phyloP scores from a whole-genome alignment of 352 stramenopile species.

The Plasmopara viticola region DNA sequence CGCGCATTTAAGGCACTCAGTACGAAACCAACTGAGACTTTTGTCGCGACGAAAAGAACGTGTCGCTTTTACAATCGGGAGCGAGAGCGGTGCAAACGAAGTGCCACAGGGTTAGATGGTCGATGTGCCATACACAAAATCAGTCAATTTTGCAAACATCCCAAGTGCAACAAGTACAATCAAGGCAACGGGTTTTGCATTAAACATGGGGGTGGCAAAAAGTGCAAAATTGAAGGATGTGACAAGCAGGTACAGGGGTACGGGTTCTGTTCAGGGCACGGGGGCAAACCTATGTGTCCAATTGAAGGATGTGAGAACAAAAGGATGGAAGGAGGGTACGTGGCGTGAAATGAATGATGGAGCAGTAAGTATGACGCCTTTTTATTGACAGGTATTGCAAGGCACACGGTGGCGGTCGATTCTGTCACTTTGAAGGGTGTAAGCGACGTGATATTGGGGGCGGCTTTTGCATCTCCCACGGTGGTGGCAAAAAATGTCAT shows the following conservation, averaged over 20 bases:
- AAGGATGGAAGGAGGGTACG: slow-evolving; percentile 71
- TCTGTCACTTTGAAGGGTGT: slow-evolving; percentile 64
- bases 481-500: slow-evolving; percentile 81
- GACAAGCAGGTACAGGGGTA: slow-evolving; percentile 81
- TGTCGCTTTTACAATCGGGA: slow-evolving; percentile 75
- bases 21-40: slow-evolving; percentile 14
- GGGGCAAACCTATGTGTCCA: slow-evolving; percentile 70
- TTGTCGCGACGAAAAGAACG: slow-evolving; percentile 30
- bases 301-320: slow-evolving; percentile 77
- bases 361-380: too few relatives aligned
- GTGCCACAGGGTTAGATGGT: slow-evolving; percentile 61
- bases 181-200: slow-evolving; percentile 83
- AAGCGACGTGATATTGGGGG: slow-evolving; percentile 83
- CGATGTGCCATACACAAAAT: slow-evolving; percentile 77
- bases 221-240: slow-evolving; percentile 74
- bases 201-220: slow-evolving; percentile 78
- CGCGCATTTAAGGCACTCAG: slow-evolving; percentile 8
- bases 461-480: slow-evolving; percentile 80
- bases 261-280: slow-evolving; percentile 78
- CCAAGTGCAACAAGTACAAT: slow-evolving; percentile 79
- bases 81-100: slow-evolving; percentile 53
- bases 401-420: slow-evolving; percentile 71
- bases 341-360: not conserved
- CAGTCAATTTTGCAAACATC: slow-evolving; percentile 78
- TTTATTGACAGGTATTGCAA: slow-evolving; percentile 61